Base-by-base conservation (phyloP, 345 rosid genomes). In the Moricandia arvensis region DNA sequence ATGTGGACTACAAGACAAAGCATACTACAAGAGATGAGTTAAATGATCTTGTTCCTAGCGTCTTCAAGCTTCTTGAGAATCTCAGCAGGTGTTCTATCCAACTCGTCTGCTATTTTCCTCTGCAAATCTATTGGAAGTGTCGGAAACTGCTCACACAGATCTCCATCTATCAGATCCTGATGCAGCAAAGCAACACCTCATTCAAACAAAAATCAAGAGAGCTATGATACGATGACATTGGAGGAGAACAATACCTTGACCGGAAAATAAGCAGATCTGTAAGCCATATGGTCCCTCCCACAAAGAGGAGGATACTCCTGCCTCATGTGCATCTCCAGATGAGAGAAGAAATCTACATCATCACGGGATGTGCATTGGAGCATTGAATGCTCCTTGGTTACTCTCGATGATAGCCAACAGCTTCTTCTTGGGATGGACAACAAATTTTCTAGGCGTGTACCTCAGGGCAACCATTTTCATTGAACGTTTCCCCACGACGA, bases 81-180 rank as follows among this genome's bases (percentile, higher is more conserved):
- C 88, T 95, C 99, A 0, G 91, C 94, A 18, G 99, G 98, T 41
- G 94, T 92, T 74, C 97, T 88, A 71, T 95, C 99, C 87, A 92
- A 68, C 73, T 95, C 98, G 57, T 92, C 99, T 0, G 96, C 98
- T 75, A 92, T 95, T 81, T 89, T 95, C 79, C 93, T 83, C 75
- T 95, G 99, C 82, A 88, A 12, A 53, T 95, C 98, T 82, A 90
- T 77, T 9, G 98, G 90, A 51, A 95, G 81, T 0, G 94, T 90
- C 0, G 98, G 99, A 80, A 86, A 92, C 85, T 95, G 98, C 91
- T 95, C 97, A 59, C 98, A 95, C 38, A 95, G 84, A 80, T 95
- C 99, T 5, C 99, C 99, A 74, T 95, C 97, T 4, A 95, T 95
- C 82, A 95, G 97, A 43, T 95, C 98, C 98, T 94, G 86, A 73